Base-by-base conservation (phyloP, 768 basidiomycete species). In the Kwoniella shandongensis region DNA sequence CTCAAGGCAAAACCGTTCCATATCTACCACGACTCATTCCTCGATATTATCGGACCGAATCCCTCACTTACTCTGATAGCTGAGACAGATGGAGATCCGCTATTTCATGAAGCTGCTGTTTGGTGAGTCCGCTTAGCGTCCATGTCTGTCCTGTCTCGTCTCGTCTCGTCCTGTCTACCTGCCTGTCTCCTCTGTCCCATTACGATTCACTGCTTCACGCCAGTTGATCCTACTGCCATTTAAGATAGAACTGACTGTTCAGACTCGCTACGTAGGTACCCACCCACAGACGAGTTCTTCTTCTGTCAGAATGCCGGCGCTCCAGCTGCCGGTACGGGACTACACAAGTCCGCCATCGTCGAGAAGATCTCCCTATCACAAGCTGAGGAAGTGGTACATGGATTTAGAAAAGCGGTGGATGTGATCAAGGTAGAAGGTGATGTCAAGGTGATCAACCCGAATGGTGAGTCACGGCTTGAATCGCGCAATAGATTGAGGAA, bases 291-390 rank as follows among this genome's bases (percentile, higher is more conserved):
- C 65, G 83, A 86, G 61, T 79, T 90, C 1, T 85, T 84, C 77
- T 90, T 90, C 66, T 80, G 82, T 4, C 86, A 85, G 74, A 87
- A 84, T 58, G 83, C 82, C 53, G 87, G 87, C 4, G 86, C 85
- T 1, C 52, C 81, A 27, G 79, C 86, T 1, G 86, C 86, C 6
- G 81, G 82, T 67, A 86, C 82, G 47, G 84, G 84, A 60, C 72
- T 85, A 47, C 73, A 86, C 61, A 81, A 85, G 57, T 87, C 86
- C 66, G 88, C 83, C 57, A 76, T 82, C 39, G 79, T 87, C 1
- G 81, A 82, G 27, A 85, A 82, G 72, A 84, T 89, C 67, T 83
- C 78, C 62, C 76, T 89, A 70, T 79, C 77, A 12, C 82, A 84
- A 22, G 83, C 85, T 12, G 81, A 46, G 50, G 23, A 46, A 17